Conservation (phyloP, 2,329 filamentous ascomycete genomes). For the Coleophoma eucalyptorum region DNA sequence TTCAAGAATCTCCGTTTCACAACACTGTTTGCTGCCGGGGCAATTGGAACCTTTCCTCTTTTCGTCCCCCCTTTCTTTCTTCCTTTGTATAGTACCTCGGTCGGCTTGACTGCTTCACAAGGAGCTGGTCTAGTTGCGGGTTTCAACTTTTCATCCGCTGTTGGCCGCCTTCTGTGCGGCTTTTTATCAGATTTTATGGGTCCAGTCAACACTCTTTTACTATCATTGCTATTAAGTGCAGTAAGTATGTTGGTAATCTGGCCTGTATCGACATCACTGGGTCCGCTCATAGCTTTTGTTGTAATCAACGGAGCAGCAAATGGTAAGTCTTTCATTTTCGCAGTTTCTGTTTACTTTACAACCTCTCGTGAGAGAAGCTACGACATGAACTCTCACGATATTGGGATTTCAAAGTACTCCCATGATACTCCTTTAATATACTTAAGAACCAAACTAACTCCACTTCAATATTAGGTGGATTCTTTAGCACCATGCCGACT, state of each 20-base stretch:
- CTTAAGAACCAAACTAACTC: too few species aligned
- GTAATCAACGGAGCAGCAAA: constrained; percentile 57
- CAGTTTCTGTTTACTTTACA: too few species aligned
- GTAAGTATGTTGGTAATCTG: constrained; percentile 58
- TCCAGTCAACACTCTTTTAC: constrained; percentile 49
- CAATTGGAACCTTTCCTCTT: constrained; percentile 54
- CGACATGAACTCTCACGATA: too few species aligned
- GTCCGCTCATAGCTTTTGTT: constrained; percentile 50
- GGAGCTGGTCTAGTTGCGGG: constrained; percentile 56
- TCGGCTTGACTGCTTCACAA: constrained; percentile 46
- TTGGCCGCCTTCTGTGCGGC: constrained; percentile 52
- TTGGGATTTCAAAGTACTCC: too few species aligned
- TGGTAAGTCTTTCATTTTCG: too few species aligned
- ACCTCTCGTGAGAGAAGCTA: too few species aligned
- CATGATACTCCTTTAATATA: too few species aligned
- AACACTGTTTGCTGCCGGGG: constrained; percentile 48
- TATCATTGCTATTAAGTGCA: constrained; percentile 46
- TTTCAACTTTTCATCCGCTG: constrained; percentile 57
- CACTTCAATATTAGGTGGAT: too few species aligned
- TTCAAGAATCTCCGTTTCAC: constrained; percentile 49
- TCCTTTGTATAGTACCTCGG: constrained; percentile 48
- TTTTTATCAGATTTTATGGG: constrained; percentile 50
- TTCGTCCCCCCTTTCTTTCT: constrained; percentile 60
- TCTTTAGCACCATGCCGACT: constrained; percentile 62
- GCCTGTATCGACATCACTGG: constrained; percentile 53